phyloP scores from a whole-genome alignment of 2,329 filamentous ascomycete genomes.

The Fusarium stilboides region DNA sequence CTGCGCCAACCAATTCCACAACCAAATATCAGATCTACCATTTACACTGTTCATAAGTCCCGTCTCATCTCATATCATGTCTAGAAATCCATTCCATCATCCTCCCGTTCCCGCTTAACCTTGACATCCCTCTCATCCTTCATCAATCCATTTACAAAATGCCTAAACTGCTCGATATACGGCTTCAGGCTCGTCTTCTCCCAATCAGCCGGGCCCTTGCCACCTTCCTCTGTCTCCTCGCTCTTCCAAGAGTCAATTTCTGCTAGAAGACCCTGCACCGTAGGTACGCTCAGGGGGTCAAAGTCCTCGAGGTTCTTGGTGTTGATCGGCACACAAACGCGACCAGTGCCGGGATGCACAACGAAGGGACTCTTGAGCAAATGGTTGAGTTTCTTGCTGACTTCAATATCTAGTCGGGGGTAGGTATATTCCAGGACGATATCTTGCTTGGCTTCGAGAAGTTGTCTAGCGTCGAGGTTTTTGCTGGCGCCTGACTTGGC shows the following conservation, averaged over 20 bases:
- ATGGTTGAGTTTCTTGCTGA: conserved; percentile 98
- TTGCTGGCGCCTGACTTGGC: conserved; percentile 83
- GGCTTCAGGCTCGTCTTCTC: conserved; percentile 97
- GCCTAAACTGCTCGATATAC: conserved; percentile 90
- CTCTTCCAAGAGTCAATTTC: conserved; percentile 89
- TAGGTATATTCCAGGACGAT: conserved; percentile 98
- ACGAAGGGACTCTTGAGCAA: conserved; percentile 98
- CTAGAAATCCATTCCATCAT: conserved; percentile 68
- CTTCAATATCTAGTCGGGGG: conserved; percentile 94
- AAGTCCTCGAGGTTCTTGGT: conserved; percentile 81
- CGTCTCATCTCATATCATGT: conserved; percentile 19
- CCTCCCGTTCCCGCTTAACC: conserved; percentile 71
- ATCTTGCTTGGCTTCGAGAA: conserved; percentile 94
- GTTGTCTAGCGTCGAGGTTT: conserved; percentile 78
- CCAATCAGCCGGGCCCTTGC: conserved; percentile 79
- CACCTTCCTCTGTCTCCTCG: conserved; percentile 58
- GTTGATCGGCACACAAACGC: conserved; percentile 97
- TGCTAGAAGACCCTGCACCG: conserved; percentile 82
- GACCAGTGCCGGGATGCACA: conserved; percentile 92
- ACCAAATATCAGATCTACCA: conserved; percentile 37
- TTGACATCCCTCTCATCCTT: conserved; percentile 77
- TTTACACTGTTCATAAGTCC: conserved; percentile 39
- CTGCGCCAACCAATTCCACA: conserved; percentile 41
- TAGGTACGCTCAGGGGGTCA: conserved; percentile 90
- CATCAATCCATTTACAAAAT: conserved; percentile 83